Conservation (phyloP, 257 asterid species). For the Phtheirospermum japonicum region DNA sequence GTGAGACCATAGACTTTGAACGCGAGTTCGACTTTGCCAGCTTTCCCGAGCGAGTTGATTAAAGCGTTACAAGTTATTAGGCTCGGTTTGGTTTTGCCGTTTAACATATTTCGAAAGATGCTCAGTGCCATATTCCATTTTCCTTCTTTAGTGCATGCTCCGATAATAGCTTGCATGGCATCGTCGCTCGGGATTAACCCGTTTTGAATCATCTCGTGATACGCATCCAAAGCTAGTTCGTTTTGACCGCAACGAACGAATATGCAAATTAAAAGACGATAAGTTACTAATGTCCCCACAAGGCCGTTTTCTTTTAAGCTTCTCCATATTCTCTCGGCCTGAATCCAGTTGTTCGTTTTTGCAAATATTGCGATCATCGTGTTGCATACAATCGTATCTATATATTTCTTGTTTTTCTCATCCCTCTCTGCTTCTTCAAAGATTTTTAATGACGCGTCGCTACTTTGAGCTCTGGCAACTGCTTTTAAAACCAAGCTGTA, state of each 20-base stretch:
- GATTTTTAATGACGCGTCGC: conserved; percentile 53
- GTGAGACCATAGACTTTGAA: conserved; percentile 53
- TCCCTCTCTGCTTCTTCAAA: conserved; percentile 61
- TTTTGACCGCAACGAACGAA: conserved; percentile 76
- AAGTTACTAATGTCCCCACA: conserved; percentile 65
- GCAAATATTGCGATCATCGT: conserved; percentile 75
- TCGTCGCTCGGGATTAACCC: conserved; percentile 55
- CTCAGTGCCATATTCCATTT: conserved; percentile 62
- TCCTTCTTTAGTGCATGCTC: conserved; percentile 89
- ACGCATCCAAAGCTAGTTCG: conserved; percentile 87
- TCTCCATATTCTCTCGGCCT: conserved; percentile 64
- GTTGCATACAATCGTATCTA: conserved; percentile 73
- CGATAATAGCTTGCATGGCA: conserved; percentile 80
- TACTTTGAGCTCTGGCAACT: conserved; percentile 50
- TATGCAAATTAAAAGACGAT: conserved; percentile 65
- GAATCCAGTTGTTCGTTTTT: conserved; percentile 56
- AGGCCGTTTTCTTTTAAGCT: conserved; percentile 42
- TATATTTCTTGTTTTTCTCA: conserved; percentile 32
- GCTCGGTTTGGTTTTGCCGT: conserved; percentile 57
- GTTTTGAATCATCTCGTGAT: conserved; percentile 68
- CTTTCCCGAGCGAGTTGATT: conserved; percentile 72
- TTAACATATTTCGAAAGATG: conserved; percentile 51
- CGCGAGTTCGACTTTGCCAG: conserved; percentile 56
- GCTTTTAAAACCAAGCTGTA: conserved; percentile 78
- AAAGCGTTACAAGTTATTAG: conserved; percentile 63